Evolutionary conservation across 148 eudicot species (phyloP), one percentile per base, ranked within the genome.

Genomic region (Fagopyrum esculentum): DNA sequence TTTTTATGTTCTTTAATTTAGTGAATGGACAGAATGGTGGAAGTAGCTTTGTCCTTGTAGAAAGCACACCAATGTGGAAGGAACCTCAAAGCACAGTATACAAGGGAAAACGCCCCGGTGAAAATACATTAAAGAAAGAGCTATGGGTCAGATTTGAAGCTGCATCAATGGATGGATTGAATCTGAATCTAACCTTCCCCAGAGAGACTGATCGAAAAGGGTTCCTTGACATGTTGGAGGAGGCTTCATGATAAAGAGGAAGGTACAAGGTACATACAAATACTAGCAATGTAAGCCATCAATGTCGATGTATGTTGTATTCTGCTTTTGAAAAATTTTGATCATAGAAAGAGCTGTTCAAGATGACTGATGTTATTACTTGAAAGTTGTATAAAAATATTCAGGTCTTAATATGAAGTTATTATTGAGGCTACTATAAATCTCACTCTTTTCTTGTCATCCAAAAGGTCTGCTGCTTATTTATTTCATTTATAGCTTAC

Each of bases 71-170:
- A 49, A 40, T 92, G 83, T 78, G 81, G 83, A 90, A 85, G 85
- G 93, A 79, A 26, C 85, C 84, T 16, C 81, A 59, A 78, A 92
- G 92, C 81, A 80, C 78, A 60, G 61, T 81, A 16, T 76, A 49
- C 69, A 77, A 72, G 43, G 86, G 89, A 71, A 92, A 87, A 83
- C 88, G 72, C 35, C 89, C 93, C 40, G 99, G 99, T 72, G 99
- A 95, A 81, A 92, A 92, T 76, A 95, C 97, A 12, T 77, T 95
- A 64, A 95, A 95, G 89, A 92, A 77, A 79, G 99, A 95, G 80
- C 84, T 95, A 17, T 95, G 99, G 99, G 88, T 86, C 7, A 87
- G 73, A 81, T 92, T 95, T 69, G 98, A 95, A 79, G 99, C 90
- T 77, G 93, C 94, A 72, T 74, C 92, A 29, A 84, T 72, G 30